These are phyloP conservation scores for Cyamopsis tetragonoloba DNA, from an alignment of 306 rosid species.

Conservation along the genomic window DNA sequence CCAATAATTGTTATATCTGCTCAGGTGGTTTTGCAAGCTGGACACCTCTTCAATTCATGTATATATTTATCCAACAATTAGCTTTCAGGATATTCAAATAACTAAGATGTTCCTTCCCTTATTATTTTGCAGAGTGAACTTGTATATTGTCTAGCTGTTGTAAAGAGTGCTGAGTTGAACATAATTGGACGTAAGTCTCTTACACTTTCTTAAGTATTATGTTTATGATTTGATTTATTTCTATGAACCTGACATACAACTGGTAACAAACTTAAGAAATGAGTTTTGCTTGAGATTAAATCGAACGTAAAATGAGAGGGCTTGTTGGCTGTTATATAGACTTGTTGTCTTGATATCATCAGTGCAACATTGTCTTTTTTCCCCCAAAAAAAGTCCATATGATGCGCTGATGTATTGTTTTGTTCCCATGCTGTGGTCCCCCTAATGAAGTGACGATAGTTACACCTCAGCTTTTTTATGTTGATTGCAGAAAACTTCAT, in stretches of 20 bases:
- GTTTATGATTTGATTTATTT: not conserved
- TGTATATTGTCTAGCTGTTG: slow-evolving; percentile 84
- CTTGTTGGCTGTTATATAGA: not conserved
- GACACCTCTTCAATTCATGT: not conserved
- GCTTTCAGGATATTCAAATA: not conserved
- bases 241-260: slow-evolving; percentile 6
- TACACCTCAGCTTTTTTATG: slow-evolving; percentile 9
- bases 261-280: not conserved
- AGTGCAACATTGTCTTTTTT: not conserved
- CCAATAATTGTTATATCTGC: slow-evolving; percentile 76
- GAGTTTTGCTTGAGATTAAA: not conserved
- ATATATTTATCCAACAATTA: slow-evolving; percentile 8
- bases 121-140: slow-evolving; percentile 56
- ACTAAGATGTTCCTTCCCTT: slow-evolving; percentile 27
- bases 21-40: slow-evolving; percentile 40
- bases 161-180: slow-evolving; percentile 69
- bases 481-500: slow-evolving; percentile 81
- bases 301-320: not conserved
- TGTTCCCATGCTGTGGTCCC: not conserved
- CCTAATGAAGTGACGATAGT: slow-evolving; percentile 5
- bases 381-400: not conserved
- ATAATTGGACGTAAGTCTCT: slow-evolving; percentile 86
- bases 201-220: slow-evolving; percentile 12
- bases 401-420: slow-evolving; percentile 3
- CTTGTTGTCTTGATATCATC: not conserved